These are phyloP conservation scores for Astraeus odoratus DNA, from an alignment of 768 basidiomycete species.

Conservation along the genomic window DNA sequence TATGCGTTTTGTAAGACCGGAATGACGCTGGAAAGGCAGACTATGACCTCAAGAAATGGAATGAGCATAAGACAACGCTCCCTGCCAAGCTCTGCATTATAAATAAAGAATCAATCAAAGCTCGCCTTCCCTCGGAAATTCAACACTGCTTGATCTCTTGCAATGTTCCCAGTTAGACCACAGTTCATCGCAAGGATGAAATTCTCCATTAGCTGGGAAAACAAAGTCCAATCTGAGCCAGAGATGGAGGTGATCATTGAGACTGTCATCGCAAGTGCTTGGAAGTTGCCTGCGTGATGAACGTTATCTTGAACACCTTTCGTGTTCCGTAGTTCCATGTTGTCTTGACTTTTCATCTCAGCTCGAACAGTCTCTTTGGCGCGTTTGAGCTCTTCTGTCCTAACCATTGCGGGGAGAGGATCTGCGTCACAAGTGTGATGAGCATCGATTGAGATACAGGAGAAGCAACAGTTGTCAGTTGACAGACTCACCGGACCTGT, in stretches of 20 bases:
- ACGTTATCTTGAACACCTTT: conserved; percentile 37
- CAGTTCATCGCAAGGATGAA: conserved; percentile 59
- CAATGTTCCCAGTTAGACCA: conserved; percentile 76
- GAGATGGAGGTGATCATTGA: conserved; percentile 80
- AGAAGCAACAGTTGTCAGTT: not conserved
- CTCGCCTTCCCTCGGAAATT: conserved; percentile 66
- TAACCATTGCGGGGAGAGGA: conserved; percentile 78
- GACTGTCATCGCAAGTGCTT: conserved; percentile 79
- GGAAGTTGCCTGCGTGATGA: conserved; percentile 87
- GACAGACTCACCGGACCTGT: conserved; percentile 62
- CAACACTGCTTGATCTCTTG: conserved; percentile 72
- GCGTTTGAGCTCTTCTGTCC: conserved; percentile 73
- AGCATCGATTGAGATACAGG: not conserved
- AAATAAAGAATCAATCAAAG: too few species aligned
- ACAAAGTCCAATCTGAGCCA: conserved; percentile 65
- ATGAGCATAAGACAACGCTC: too few species aligned
- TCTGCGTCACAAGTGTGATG: conserved; percentile 31
- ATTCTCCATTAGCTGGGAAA: conserved; percentile 53
- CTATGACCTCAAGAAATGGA: not conserved
- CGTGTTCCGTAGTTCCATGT: conserved; percentile 75
- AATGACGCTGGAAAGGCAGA: not conserved
- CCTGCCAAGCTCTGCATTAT: too few species aligned
- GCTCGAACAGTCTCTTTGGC: conserved; percentile 57
- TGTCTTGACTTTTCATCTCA: conserved; percentile 88
- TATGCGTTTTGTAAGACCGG: not conserved